Evolutionary conservation across 257 asterid species (phyloP).

Genomic region (Petunia axillaris): DNA sequence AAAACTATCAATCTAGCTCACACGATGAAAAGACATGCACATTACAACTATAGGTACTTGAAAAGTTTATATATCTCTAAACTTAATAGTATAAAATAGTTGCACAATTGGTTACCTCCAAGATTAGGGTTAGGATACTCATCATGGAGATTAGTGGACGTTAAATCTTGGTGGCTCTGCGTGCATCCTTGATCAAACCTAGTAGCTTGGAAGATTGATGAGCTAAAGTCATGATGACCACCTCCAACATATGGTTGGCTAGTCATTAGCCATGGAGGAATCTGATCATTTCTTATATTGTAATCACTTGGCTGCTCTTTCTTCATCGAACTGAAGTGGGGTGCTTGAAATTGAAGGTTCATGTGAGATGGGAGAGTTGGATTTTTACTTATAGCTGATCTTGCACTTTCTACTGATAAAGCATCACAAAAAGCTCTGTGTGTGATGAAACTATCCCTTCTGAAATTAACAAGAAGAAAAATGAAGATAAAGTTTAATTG

Average conservation of each 20-base stretch:
- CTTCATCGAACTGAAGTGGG: slow-evolving; percentile 38
- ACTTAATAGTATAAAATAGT: too few relatives aligned
- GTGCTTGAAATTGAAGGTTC: slow-evolving; percentile 37
- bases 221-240: slow-evolving; percentile 41
- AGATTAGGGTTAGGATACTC: slow-evolving; percentile 60
- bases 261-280: slow-evolving; percentile 69
- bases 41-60: too few relatives aligned
- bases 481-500: slow-evolving; percentile 6
- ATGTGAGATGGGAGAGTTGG: slow-evolving; percentile 41
- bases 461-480: slow-evolving; percentile 31
- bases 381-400: slow-evolving; percentile 45
- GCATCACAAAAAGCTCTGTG: slow-evolving; percentile 96
- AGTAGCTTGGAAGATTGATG: slow-evolving; percentile 38
- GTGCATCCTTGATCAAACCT: slow-evolving; percentile 32
- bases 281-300: slow-evolving; percentile 44
- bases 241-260: slow-evolving; percentile 34
- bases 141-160: not conserved
- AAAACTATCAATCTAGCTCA: too few relatives aligned
- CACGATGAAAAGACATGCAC: too few relatives aligned
- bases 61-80: too few relatives aligned
- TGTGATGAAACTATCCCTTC: slow-evolving; percentile 93
- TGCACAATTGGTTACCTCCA: slow-evolving; percentile 38
- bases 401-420: slow-evolving; percentile 73
- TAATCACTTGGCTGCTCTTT: slow-evolving; percentile 60
- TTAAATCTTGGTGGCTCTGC: slow-evolving; percentile 34